Conservation (phyloP, 2,329 filamentous ascomycete genomes). For the Penicillium sp. region DNA sequence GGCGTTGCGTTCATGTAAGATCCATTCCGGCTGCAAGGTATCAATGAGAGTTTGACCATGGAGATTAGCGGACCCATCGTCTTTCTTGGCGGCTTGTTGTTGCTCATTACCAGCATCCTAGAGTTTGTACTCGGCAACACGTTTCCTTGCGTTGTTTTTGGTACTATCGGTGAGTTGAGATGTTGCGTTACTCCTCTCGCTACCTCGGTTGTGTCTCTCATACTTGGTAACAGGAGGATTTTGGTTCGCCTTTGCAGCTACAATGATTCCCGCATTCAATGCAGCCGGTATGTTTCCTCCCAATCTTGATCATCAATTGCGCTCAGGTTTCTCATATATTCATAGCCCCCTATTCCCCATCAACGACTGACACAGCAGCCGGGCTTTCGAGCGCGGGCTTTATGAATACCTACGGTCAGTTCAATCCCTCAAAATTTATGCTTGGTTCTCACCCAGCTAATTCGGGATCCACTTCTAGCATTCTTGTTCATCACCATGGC, state of each 20-base stretch:
- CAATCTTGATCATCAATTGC: constrained; percentile 44
- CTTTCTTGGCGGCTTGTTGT: constrained; percentile 58
- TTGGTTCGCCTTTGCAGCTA: constrained; percentile 59
- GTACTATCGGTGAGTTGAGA: constrained; percentile 46
- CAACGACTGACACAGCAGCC: constrained; percentile 25
- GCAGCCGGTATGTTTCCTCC: constrained; percentile 49
- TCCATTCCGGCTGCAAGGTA: not conserved
- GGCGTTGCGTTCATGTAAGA: constrained; percentile 29
- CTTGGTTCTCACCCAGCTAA: not conserved
- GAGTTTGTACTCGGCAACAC: constrained; percentile 63
- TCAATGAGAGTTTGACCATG: not conserved
- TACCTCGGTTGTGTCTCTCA: constrained; percentile 1
- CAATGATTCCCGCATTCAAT: constrained; percentile 56
- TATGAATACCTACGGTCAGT: constrained; percentile 28
- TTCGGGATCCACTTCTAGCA: constrained; percentile 11
- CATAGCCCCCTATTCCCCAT: constrained; percentile 30
- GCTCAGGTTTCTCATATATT: not conserved
- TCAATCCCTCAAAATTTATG: rapidly evolving
- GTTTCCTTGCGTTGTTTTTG: constrained; percentile 61
- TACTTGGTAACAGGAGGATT: constrained; percentile 43
- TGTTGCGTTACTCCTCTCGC: no score
- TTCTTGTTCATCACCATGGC: constrained; percentile 69
- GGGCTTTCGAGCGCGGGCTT: constrained; percentile 25
- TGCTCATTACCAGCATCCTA: constrained; percentile 55
- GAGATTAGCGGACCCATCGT: constrained; percentile 48